Percentiles rank a stretch among this genome's conserved stretches.
phyloP scores from a whole-genome alignment of 148 eudicot species.

The Rhododendron henanense region DNA sequence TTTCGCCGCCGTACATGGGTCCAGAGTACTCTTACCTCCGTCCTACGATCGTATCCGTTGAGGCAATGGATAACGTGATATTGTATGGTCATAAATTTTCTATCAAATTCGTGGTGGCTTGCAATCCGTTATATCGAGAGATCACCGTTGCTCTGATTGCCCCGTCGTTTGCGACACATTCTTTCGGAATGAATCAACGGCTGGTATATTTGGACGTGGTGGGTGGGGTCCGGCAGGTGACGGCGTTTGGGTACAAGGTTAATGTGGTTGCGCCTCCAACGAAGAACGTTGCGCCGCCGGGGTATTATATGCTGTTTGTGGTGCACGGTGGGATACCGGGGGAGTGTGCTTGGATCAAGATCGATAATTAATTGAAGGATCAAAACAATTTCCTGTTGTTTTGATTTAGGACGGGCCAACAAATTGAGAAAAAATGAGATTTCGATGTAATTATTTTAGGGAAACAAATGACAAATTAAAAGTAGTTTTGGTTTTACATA shows the following conservation, averaged over 20 bases:
- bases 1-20: conserved; percentile 56
- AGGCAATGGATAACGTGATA: conserved; percentile 11
- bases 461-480: neutral
- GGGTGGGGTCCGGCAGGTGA: conserved; percentile 20
- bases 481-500: too few species aligned
- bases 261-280: conserved; percentile 39
- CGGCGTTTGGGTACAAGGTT: conserved; percentile 32
- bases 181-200: conserved; percentile 74
- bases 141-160: conserved; percentile 47
- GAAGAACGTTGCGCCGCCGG: conserved; percentile 52
- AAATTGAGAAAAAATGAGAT: neutral
- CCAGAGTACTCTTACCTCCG: conserved; percentile 21
- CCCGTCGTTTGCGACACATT: conserved; percentile 72
- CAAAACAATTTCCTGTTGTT: neutral
- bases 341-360: conserved; percentile 55
- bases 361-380: conserved; percentile 7
- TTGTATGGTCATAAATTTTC: conserved; percentile 49
- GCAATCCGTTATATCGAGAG: neutral
- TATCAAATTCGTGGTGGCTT: conserved; percentile 19
- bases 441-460: neutral
- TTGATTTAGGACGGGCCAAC: neutral
- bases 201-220: conserved; percentile 31
- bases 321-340: conserved; percentile 67
- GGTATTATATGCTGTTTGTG: conserved; percentile 67
- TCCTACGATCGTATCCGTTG: conserved; percentile 50